These are phyloP conservation scores for Kockiozyma suomiensis DNA, from an alignment of 805 yeast species.

Conservation along the genomic window DNA sequence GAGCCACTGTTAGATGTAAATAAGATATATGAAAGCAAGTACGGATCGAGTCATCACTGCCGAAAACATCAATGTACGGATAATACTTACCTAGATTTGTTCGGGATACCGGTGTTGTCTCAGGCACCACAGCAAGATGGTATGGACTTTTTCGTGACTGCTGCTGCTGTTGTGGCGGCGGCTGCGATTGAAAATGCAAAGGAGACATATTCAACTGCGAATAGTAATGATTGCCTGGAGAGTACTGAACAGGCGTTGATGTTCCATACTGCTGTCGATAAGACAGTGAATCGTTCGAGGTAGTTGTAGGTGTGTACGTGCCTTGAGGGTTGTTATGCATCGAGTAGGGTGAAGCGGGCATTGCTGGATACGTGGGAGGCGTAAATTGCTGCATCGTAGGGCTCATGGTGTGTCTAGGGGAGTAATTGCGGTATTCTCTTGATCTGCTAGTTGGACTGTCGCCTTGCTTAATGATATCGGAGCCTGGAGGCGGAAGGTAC, in stretches of 20 bases:
- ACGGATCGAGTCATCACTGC: neutral
- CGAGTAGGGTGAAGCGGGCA: slow-evolving; percentile 16
- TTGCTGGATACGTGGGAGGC: slow-evolving; percentile 6
- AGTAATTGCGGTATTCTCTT: slow-evolving; percentile 21
- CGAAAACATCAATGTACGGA: neutral
- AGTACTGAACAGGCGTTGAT: slow-evolving; percentile 27
- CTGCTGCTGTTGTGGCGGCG: slow-evolving; percentile 6
- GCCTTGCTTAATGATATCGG: neutral
- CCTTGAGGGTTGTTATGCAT: neutral
- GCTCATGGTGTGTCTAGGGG: slow-evolving; percentile 17
- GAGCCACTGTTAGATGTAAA: slow-evolving; percentile 14
- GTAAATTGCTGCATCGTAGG: slow-evolving; percentile 12
- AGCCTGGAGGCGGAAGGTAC: slow-evolving; percentile 8
- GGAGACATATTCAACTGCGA: slow-evolving; percentile 18
- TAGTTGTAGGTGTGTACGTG: slow-evolving; percentile 1
- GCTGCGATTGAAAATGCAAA: slow-evolving; percentile 6
- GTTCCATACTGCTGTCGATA: slow-evolving; percentile 20
- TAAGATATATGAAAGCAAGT: neutral
- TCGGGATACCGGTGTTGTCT: slow-evolving; percentile 7
- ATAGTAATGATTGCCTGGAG: slow-evolving; percentile 9
- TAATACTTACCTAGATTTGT: slow-evolving; percentile 16
- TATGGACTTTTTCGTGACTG: slow-evolving; percentile 4
- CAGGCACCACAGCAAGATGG: slow-evolving; percentile 5
- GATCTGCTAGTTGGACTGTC: slow-evolving; percentile 22
- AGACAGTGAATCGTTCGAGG: slow-evolving; percentile 1